These are phyloP conservation scores for Poa annua DNA, from an alignment of 176 grass and related monocot genomes.

Conservation along the genomic window DNA sequence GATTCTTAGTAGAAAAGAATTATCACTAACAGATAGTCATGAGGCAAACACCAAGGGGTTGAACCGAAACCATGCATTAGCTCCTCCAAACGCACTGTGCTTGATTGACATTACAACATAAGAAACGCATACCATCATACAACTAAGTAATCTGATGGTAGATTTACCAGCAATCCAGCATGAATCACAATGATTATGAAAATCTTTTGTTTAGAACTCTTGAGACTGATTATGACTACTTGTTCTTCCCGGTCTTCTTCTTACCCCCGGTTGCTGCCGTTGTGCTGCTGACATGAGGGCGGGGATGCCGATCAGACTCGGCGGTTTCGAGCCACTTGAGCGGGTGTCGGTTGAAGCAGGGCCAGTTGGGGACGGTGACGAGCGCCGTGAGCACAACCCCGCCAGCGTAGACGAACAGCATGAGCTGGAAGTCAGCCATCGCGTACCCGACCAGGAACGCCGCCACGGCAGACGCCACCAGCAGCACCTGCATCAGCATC, in stretches of 20 bases:
- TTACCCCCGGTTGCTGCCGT: slow-evolving; percentile 41
- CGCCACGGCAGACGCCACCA: slow-evolving; percentile 62
- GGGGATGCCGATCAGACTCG: slow-evolving; percentile 76
- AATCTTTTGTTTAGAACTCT: not conserved
- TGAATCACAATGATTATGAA: not conserved
- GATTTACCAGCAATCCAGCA: not conserved
- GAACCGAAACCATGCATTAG: not conserved
- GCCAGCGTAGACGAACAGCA: slow-evolving; percentile 82
- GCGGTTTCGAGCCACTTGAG: slow-evolving; percentile 84
- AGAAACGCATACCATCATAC: not conserved
- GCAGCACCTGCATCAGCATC: slow-evolving; percentile 90
- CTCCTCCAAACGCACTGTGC: not conserved
- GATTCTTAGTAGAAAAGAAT: not conserved
- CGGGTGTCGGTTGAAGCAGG: slow-evolving; percentile 74
- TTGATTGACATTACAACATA: too few species aligned
- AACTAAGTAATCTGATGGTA: not conserved
- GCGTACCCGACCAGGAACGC: slow-evolving; percentile 67
- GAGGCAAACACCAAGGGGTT: not conserved
- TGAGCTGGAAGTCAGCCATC: slow-evolving; percentile 70
- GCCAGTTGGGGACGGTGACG: slow-evolving; percentile 85
- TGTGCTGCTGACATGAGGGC: slow-evolving; percentile 58
- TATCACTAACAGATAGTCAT: not conserved
- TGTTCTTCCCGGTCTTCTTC: slow-evolving; percentile 85
- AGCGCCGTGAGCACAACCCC: slow-evolving; percentile 85
- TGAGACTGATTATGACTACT: slow-evolving; percentile 37